Conservation (phyloP, 1,284 basidiomycete genomes). For the Moesziomyces sp. region DNA sequence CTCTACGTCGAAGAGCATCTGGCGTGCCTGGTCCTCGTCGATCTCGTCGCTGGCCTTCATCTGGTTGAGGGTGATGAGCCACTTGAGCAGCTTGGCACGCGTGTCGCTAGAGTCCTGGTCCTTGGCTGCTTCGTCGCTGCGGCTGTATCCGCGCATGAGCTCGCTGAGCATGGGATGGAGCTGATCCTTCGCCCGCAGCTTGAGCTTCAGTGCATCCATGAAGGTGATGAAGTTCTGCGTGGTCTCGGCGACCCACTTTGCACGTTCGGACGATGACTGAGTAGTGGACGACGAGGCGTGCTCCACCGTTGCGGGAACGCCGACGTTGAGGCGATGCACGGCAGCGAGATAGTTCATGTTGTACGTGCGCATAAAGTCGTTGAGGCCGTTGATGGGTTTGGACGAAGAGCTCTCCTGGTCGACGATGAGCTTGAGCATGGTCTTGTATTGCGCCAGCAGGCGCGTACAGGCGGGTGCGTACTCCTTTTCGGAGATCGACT, state of each 20-base stretch:
- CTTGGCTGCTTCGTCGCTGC: conserved; percentile 70
- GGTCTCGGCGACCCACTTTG: conserved; percentile 98
- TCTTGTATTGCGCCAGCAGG: conserved; percentile 94
- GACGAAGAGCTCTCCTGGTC: conserved; percentile 74
- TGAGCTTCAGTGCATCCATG: conserved; percentile 95
- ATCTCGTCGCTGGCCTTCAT: conserved; percentile 98
- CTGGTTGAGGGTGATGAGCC: conserved; percentile 94
- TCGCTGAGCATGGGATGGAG: conserved; percentile 94
- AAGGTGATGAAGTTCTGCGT: conserved; percentile 96
- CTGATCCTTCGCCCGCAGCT: conserved; percentile 93
- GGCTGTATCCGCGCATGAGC: conserved; percentile 78
- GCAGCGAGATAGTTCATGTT: conserved; percentile 96
- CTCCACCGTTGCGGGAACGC: conserved; percentile 95
- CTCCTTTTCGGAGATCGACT: conserved; percentile 89
- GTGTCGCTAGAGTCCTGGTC: conserved; percentile 94
- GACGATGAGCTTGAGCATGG: conserved; percentile 89
- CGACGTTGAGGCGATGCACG: conserved; percentile 86
- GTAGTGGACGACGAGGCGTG: conserved; percentile 75
- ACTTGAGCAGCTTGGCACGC: conserved; percentile 88
- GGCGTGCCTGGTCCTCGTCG: conserved; percentile 91
- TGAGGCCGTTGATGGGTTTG: conserved; percentile 49
- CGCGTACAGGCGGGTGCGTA: conserved; percentile 95
- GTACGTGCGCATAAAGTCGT: conserved; percentile 89
- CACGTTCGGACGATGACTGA: conserved; percentile 77
- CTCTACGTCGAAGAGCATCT: conserved; percentile 96